A percentile compares a stretch with the other conserved stretches of the same genome.
Evolutionary conservation across 371 early-diverging fungal species (phyloP).

Genomic region (Fennellomyces sp.): DNA sequence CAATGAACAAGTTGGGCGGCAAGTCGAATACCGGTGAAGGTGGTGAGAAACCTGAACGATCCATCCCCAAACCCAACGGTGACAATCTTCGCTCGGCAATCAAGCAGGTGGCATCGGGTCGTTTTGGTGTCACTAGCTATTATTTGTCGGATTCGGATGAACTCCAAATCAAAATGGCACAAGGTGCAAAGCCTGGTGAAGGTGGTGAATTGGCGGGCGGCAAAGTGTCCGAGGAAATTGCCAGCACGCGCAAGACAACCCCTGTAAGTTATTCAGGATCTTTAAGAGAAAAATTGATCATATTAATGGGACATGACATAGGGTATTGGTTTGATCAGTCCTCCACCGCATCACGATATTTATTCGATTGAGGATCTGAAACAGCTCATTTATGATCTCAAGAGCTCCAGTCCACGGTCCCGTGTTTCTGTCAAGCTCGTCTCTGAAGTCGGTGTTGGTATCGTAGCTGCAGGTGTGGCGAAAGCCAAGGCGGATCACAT

Average conservation of each 20-base stretch:
- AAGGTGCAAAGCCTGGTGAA: conserved; percentile 98
- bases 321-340: conserved; percentile 94
- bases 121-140: conserved; percentile 95
- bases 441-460: conserved; percentile 95
- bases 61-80: conserved; percentile 68
- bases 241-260: conserved; percentile 91
- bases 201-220: conserved; percentile 82
- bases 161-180: conserved; percentile 98
- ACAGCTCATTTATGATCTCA: conserved; percentile 96
- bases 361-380: conserved; percentile 97
- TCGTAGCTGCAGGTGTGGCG: conserved; percentile 95
- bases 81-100: conserved; percentile 89
- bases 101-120: conserved; percentile 97
- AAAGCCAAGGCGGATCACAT: conserved; percentile 98
- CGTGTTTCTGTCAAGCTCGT: conserved; percentile 96
- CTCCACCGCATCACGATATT: conserved; percentile 98
- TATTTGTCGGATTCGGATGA: conserved; percentile 95
- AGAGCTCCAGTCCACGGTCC: conserved; percentile 89
- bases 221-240: conserved; percentile 92
- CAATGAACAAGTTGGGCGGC: conserved; percentile 95
- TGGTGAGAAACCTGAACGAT: conserved; percentile 92
- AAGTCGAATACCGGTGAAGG: conserved; percentile 98
- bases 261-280: conserved; percentile 49
- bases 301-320: neutral
- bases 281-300: neutral